phyloP scores from a whole-genome alignment of 331 rosid genomes.

The Stylosanthes scabra region DNA sequence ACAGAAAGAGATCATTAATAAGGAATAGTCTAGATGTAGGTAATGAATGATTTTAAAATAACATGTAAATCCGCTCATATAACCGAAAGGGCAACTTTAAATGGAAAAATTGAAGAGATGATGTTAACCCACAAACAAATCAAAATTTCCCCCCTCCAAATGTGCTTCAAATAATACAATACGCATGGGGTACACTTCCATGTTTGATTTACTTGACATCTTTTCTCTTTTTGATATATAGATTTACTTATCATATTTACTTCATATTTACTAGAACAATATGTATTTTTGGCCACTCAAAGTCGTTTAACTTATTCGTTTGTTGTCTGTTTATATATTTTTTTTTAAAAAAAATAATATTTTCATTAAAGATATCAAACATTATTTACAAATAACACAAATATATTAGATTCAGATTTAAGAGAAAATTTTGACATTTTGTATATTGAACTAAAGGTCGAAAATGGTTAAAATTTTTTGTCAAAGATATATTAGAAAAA shows the following conservation, averaged over 20 bases:
- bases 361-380: no score
- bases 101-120: background rate
- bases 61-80: slow-evolving; percentile 11
- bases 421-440: no score
- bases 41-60: background rate
- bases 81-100: background rate
- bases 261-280: background rate
- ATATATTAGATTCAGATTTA: no score
- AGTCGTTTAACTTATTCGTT: background rate
- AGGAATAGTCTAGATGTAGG: background rate
- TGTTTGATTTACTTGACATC: background rate
- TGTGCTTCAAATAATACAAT: background rate
- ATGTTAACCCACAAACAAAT: slow-evolving; percentile 10
- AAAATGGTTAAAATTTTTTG: no score
- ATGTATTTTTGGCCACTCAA: slow-evolving; percentile 8
- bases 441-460: no score
- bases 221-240: background rate
- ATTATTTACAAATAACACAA: no score
- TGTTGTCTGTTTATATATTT: no score
- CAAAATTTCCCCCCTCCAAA: background rate
- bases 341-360: no score
- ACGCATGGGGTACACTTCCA: background rate
- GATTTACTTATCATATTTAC: background rate
- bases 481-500: no score
- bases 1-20: background rate